phyloP scores from a whole-genome alignment of 208 protist genomes.

The Porcisia deanei region DNA sequence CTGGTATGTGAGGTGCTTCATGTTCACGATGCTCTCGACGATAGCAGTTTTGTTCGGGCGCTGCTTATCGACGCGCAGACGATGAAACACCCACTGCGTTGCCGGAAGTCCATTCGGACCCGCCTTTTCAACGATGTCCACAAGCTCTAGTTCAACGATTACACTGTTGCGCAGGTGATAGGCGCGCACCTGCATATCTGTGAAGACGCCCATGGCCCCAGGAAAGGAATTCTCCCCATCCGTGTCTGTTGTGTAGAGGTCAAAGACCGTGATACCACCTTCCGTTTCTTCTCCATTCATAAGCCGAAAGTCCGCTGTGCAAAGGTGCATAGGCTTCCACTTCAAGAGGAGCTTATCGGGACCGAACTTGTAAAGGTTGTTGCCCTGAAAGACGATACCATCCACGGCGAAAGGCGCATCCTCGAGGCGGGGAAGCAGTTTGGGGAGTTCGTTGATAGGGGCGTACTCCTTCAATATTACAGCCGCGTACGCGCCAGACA shows the following conservation, averaged over 20 bases:
- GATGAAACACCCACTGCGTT: conserved; percentile 66
- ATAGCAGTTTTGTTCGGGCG: conserved; percentile 71
- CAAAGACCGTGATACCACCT: conserved; percentile 45
- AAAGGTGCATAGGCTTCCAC: conserved; percentile 86
- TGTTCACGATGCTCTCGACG: conserved; percentile 66
- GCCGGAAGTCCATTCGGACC: conserved; percentile 3
- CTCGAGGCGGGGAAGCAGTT: conserved; percentile 57
- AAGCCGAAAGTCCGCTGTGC: conserved; percentile 86
- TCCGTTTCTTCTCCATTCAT: conserved; percentile 35
- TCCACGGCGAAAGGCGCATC: conserved; percentile 62
- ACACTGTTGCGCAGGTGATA: conserved; percentile 58
- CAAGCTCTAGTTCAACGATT: conserved; percentile 57
- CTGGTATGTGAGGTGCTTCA: conserved; percentile 76
- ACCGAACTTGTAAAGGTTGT: conserved; percentile 68
- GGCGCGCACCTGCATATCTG: conserved; percentile 42
- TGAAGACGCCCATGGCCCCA: conserved; percentile 49
- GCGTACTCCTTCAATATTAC: conserved; percentile 80
- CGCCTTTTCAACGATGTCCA: conserved; percentile 11
- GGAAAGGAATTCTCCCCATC: conserved; percentile 50
- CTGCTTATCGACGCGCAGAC: conserved; percentile 70
- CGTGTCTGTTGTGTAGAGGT: conserved; percentile 59
- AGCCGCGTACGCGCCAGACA: conserved; percentile 6
- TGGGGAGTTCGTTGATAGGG: conserved; percentile 61
- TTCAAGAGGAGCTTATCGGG: conserved; percentile 75
- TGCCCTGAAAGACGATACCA: conserved; percentile 86